These are phyloP conservation scores for Spencermartinsiella europaea DNA, from an alignment of 805 yeast genomes.

Conservation along the genomic window DNA sequence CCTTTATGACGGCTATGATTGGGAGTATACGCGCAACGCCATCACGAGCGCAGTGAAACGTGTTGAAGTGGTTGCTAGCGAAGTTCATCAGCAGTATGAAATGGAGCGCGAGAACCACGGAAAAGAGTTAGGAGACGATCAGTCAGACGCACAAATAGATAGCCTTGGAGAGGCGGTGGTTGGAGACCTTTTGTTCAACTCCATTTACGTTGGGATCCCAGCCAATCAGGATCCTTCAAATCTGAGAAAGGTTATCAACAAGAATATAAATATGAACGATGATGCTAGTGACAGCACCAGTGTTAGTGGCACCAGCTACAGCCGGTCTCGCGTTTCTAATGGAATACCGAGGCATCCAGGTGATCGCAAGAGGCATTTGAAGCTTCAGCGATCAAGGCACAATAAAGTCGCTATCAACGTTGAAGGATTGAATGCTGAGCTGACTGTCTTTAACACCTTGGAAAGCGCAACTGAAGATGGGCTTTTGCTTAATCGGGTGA, in stretches of 20 bases:
- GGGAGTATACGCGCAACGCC: constrained; percentile 69
- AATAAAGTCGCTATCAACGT: constrained; percentile 58
- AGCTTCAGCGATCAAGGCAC: constrained; percentile 56
- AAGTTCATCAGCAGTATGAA: constrained; percentile 22
- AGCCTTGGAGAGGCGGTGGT: constrained; percentile 32
- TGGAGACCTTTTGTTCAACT: constrained; percentile 68
- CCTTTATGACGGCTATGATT: constrained; percentile 88
- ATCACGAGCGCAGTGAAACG: constrained; percentile 61
- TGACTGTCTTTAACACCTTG: constrained; percentile 40
- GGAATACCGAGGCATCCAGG: constrained; percentile 14
- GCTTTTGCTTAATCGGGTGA: constrained; percentile 46
- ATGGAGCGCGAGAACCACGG: background rate
- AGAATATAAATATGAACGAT: constrained; percentile 34
- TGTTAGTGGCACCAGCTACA: constrained; percentile 8
- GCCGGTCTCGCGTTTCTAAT: constrained; percentile 10
- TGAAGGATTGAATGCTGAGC: constrained; percentile 45
- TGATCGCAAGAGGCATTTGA: constrained; percentile 32
- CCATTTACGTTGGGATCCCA: constrained; percentile 66
- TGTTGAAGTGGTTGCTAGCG: constrained; percentile 49
- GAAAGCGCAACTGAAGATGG: constrained; percentile 37
- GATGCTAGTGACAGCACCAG: constrained; percentile 28
- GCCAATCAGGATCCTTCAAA: constrained; percentile 39
- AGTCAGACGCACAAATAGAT: background rate
- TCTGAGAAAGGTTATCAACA: constrained; percentile 51
- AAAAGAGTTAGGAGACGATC: constrained; percentile 13